Conservation (phyloP, 208 protist species). For the Crithidia thermophila region DNA sequence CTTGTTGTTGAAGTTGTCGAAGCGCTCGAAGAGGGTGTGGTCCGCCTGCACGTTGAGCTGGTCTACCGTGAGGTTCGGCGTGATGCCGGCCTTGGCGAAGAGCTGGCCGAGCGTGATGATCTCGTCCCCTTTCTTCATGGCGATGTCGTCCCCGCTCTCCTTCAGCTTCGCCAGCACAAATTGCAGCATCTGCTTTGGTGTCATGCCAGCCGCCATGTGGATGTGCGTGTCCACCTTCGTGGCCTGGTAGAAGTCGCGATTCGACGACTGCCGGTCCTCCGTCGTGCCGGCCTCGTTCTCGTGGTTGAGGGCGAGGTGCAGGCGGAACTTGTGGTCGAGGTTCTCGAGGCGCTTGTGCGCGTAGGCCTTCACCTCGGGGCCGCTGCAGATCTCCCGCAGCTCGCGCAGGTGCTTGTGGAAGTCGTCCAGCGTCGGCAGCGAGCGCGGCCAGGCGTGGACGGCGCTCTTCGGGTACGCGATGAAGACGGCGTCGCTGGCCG, state of each 20-base stretch:
- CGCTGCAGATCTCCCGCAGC: conserved; percentile 72
- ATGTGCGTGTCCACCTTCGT: conserved; percentile 98
- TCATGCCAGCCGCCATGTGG: conserved; percentile 97
- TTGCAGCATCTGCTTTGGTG: conserved; percentile 91
- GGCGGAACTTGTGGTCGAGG: conserved; percentile 93
- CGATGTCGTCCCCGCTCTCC: conserved; percentile 93
- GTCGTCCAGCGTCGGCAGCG: conserved; percentile 79
- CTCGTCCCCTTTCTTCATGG: conserved; percentile 84
- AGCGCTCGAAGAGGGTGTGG: conserved; percentile 97
- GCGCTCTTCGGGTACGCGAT: conserved; percentile 78
- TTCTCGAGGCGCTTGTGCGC: conserved; percentile 91
- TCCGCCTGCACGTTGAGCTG: conserved; percentile 97
- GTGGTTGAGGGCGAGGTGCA: conserved; percentile 95
- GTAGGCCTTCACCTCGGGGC: conserved; percentile 91
- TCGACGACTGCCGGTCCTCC: conserved; percentile 81
- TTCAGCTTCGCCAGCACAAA: conserved; percentile 96
- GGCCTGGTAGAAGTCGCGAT: conserved; percentile 96
- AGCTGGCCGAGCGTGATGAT: conserved; percentile 89
- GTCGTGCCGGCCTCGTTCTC: conserved; percentile 89
- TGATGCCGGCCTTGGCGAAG: conserved; percentile 86
- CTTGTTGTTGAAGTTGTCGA: conserved; percentile 99
- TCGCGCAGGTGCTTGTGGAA: conserved; percentile 79
- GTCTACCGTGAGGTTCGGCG: conserved; percentile 95
- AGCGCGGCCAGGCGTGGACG: conserved; percentile 81
- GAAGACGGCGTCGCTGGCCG: conserved; percentile 87